A percentile compares a stretch with the other conserved stretches of the same genome.
Evolutionary conservation across 495 filamentous ascomycete genomes (phyloP).

Genomic region (Talaromyces nanjingensis): DNA sequence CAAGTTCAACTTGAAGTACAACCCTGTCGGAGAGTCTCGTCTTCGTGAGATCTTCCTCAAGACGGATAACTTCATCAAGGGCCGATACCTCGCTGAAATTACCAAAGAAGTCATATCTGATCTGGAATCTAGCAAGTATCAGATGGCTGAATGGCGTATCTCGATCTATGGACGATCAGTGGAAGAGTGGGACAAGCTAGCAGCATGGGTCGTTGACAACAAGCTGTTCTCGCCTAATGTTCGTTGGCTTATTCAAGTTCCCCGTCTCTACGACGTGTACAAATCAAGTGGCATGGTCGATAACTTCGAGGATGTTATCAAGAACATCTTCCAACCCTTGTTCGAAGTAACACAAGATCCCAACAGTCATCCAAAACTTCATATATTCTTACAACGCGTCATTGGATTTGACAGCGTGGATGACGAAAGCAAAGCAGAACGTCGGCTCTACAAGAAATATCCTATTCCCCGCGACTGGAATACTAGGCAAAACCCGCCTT

Average conservation of each 20-base stretch:
- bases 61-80: conserved; percentile 95
- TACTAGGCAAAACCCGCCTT: conserved; percentile 90
- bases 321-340: conserved; percentile 87
- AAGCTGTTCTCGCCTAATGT: conserved; percentile 97
- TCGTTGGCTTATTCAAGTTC: conserved; percentile 94
- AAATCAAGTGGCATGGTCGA: conserved; percentile 80
- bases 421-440: conserved; percentile 94
- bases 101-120: conserved; percentile 98
- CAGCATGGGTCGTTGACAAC: conserved; percentile 98
- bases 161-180: conserved; percentile 89
- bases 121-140: conserved; percentile 96
- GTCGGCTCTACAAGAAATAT: conserved; percentile 86
- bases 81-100: conserved; percentile 92
- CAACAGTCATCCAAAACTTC: conserved; percentile 79
- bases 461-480: conserved; percentile 84
- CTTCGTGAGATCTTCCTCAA: conserved; percentile 95
- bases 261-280: conserved; percentile 92
- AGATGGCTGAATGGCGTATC: conserved; percentile 99
- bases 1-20: conserved; percentile 99
- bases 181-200: conserved; percentile 96
- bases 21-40: conserved; percentile 92
- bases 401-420: conserved; percentile 97
- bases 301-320: conserved; percentile 82
- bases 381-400: conserved; percentile 90
- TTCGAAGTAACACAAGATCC: conserved; percentile 94